These are phyloP conservation scores for Kregervanrija fluxuum DNA, from an alignment of 805 yeast species.

Conservation along the genomic window DNA sequence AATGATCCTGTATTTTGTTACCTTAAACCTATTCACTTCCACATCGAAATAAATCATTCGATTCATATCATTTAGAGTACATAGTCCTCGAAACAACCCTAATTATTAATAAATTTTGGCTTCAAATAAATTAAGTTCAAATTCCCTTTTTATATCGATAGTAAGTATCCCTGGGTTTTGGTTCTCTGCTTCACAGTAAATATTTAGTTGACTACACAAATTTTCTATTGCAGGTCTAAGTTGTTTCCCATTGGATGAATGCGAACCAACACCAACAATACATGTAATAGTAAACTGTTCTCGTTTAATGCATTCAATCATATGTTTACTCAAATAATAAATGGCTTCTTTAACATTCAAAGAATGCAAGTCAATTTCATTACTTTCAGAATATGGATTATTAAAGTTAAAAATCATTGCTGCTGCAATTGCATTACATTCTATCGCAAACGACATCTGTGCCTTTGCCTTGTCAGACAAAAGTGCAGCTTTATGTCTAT, in stretches of 20 bases:
- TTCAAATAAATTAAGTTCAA: background rate
- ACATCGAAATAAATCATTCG: too few relatives aligned
- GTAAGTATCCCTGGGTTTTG: slow-evolving; percentile 4
- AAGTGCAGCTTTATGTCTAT: slow-evolving; percentile 4
- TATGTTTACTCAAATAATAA: slow-evolving; percentile 7
- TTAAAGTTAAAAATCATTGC: slow-evolving; percentile 1
- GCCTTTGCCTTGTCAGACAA: slow-evolving; percentile 8
- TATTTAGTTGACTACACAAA: background rate
- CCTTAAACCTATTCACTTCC: too few relatives aligned
- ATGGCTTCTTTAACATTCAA: slow-evolving; percentile 5
- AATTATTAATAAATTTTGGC: too few relatives aligned
- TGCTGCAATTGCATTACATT: slow-evolving; percentile 7
- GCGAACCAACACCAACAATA: slow-evolving; percentile 8
- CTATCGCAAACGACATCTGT: background rate
- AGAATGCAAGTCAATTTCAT: slow-evolving; percentile 8
- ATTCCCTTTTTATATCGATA: slow-evolving; percentile 1
- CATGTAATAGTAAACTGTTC: slow-evolving; percentile 3
- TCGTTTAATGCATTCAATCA: slow-evolving; percentile 4
- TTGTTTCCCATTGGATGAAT: slow-evolving; percentile 1
- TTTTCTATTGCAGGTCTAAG: slow-evolving; percentile 1
- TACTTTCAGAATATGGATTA: slow-evolving; percentile 3
- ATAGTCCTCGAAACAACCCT: too few relatives aligned
- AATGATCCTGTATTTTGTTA: too few relatives aligned
- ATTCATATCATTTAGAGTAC: too few relatives aligned
- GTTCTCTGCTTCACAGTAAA: slow-evolving; percentile 1